Evolutionary conservation across 108 stramenopile species (phyloP), one percentile per base, ranked within the genome.

Genomic region (Nitzschia sp.): DNA sequence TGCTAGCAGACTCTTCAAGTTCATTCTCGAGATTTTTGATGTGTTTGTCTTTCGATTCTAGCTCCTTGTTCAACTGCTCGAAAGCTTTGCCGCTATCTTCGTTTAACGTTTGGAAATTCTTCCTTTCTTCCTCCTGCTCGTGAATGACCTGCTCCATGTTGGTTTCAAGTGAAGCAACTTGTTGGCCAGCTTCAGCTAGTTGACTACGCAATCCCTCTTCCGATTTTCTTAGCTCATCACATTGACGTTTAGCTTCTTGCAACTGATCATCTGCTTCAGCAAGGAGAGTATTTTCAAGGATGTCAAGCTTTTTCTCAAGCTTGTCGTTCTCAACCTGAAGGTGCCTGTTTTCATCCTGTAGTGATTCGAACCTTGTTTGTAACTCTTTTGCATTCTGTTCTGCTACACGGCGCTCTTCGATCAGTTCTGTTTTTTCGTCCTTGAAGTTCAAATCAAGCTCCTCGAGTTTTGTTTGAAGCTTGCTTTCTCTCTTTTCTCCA

Each of bases 201-300:
- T 69, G 41, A 34, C 50, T 25, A 10, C 53, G 56, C 21, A 53
- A 51, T 48, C 70, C 54, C 24, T 73, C 55, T 17, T 43, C 40
- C 25, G 37, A 22, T n/a, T 65, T 20, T 34, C 77, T 53, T 21
- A 59, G 41, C 48, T 51, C 29, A 12, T 43, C 29, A 25, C 67
- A 34, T 38, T 71, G 58, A 9, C 44, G 51, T 15, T 60, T 26
- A 6, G 77, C 72, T 20, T 77, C 40, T n/a, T 73, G 51, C 3
- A 80, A 72, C 67, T 73, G 71, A 9, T 58, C 43, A 37, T 80
- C 71, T 9, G 72, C 66, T 53, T 72, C 70, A 9, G 79, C 71
- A 8, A 77, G 40, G n/a, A 77, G 46, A 14, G 67, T 20, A 11
- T 80, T 63, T 22, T 68, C 75, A 25, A 80, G 69, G 21, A 44